These are phyloP conservation scores for Mortierella sp. DNA, from an alignment of 371 early-diverging fungal genomes.

Conservation along the genomic window DNA sequence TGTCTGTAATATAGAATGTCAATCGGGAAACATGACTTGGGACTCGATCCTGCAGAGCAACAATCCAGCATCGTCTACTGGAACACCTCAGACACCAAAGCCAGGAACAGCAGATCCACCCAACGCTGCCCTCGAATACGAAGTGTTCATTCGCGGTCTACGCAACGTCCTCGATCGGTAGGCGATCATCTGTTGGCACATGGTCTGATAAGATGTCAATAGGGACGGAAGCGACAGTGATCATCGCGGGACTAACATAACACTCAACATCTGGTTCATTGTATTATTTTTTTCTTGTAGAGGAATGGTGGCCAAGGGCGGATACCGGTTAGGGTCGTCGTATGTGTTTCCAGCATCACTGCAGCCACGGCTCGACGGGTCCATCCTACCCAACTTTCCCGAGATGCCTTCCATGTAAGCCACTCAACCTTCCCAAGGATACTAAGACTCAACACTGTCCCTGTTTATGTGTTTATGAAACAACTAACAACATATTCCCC, in stretches of 20 bases:
- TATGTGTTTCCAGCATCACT: conserved; percentile 53
- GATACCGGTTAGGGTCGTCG: conserved; percentile 43
- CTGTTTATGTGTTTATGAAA: too few species aligned
- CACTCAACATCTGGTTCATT: background rate
- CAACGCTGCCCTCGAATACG: conserved; percentile 32
- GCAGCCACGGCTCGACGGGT: conserved; percentile 32
- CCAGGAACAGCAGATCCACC: background rate
- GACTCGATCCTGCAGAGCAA: conserved; percentile 35
- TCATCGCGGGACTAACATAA: background rate
- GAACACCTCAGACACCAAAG: conserved; percentile 23
- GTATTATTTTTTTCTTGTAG: conserved; percentile 13
- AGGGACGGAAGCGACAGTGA: background rate
- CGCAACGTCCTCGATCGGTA: conserved; percentile 56
- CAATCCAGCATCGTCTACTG: conserved; percentile 14
- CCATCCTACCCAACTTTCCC: conserved; percentile 46
- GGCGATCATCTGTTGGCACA: background rate
- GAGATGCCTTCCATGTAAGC: conserved; percentile 48
- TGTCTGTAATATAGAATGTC: conserved; percentile 28
- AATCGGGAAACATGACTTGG: conserved; percentile 51
- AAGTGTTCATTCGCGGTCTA: conserved; percentile 47
- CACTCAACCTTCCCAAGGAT: background rate
- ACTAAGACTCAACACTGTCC: background rate
- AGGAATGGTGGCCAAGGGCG: conserved; percentile 42
- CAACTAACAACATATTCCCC: background rate
- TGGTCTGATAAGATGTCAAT: background rate